Evolutionary conservation across 768 basidiomycete species (phyloP), one percentile per base, ranked within the genome.

Genomic region (Auriscalpium microsporum): DNA sequence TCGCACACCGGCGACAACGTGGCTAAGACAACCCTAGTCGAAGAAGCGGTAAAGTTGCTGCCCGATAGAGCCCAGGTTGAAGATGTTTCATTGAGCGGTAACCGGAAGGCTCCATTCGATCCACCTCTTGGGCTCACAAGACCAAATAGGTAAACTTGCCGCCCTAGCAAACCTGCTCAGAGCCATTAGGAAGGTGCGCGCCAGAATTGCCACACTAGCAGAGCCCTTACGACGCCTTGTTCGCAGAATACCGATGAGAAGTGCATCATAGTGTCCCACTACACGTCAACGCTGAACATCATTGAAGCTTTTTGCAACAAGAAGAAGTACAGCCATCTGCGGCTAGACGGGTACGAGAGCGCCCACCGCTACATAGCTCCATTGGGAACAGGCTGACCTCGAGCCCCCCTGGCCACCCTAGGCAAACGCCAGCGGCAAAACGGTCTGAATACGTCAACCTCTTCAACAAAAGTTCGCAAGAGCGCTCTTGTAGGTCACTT

Each of bases 241-340:
- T 49, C 9, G 17, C 56, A 90, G 84, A 72, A 75, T 37, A 93
- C 90, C 0, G 84, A 88, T 42, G 95, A 99, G 72, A 99, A 99
- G 79, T 88, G 92, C 63, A 87, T 97, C 36, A 71, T 99, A 44
- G 90, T 95, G 36, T 97, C 94, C n/a, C 94, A 98, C 67, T 99
- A 89, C 64, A 98, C 94, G 0, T 86, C 88, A 5, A 96, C 94
- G 1, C 81, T 99, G 52, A 90, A 97, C 64, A 82, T 99, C 54
- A 74, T 99, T 34, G 92, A 97, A 72, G 82, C 81, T 3, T 88
- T 84, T 61, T 95, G 94, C 72, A 81, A 83, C 68, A 81, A 78
- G 59, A 81, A 78, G 62, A 72, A 75, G 10, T 97, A 93, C 67
- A 84, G 85, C 0, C 90, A 81, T 65, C 81, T 86, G 59, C 83